Base-by-base conservation (phyloP, 2,329 filamentous ascomycete species). In the Fusarium sp. region DNA sequence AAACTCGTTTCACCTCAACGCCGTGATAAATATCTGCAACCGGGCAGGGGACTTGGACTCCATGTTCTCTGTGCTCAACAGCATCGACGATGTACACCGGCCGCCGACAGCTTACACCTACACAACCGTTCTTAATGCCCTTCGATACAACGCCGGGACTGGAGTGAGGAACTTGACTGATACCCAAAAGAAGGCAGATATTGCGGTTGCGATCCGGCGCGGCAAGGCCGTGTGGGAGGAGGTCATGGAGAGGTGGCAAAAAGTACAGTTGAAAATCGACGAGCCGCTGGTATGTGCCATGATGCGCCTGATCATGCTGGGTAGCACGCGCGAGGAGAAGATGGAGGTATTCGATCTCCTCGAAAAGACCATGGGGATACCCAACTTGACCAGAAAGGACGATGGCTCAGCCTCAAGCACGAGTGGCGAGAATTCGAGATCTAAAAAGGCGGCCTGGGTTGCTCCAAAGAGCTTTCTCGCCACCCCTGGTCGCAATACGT, bases 1-100 rank as follows among this genome's bases (percentile, higher is more conserved):
- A 17, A 93, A 91, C 74, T 92, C 92, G 38, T 93, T 94, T 65
- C 96, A 98, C 79, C 91, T 94, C 71, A 99, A 99, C 80, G 94
- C 95, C 11, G 90, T 95, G n/a, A 85, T 99, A 51, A 91, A 92
- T 67, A 93, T 96, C 10, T 98, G 95, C 80, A 89, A 92, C 56
- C 88, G 90, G 66, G 92, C 93, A 5, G 81, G 87, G 14, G 92
- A 98, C 79, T 87, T 97, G 81, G 94, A 98, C 74, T 89, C 92
- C 17, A 84, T 98, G 75, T 97, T 96, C 87, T 88, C 89, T 63
- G 88, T 98, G 72, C 90, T 92, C 49, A 88, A 90, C n/a, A 90
- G 91, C 35, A 87, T 96, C 66, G 92, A 95, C 17, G 88, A 91
- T 16, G 83, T 90, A 0, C 80, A 87, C 0, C 88, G 89, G 35